Base-by-base conservation (phyloP, 1,139 yeast genomes). In the Suhomyces bokatorum region DNA sequence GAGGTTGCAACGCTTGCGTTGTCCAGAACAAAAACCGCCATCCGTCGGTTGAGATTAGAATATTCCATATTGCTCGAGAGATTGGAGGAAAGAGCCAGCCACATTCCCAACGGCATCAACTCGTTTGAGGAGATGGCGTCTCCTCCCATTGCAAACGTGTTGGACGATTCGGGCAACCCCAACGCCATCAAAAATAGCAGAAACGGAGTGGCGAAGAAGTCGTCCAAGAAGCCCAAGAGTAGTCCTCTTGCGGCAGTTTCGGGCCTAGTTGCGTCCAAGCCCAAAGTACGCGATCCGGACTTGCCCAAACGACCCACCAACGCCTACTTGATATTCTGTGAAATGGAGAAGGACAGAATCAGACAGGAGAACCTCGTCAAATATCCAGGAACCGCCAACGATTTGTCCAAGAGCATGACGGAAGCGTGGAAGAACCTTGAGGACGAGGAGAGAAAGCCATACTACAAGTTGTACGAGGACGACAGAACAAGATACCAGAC, bases 241-340 rank as follows among this genome's bases (percentile, higher is more conserved):
- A 50, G 50, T 24, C 47, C 52, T 0, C 42, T 45, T 26, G 45
- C 51, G 17, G 30, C 40, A 12, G 35, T 42, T 9, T 22, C 40
- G 39, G 30, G 32, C 16, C 37, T 44, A 12, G 63, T 60, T 48
- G 12, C 41, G 5, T 26, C 37, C 6, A 67, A 62, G 48, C 59
- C 55, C 43, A 69, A 70, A 49, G 60, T 70, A 24, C 78, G 90
- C 57, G 96, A 87, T 62, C 96, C 96, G 3, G 84, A 82, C 54
- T 77, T 85, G 57, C 97, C 97, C 13, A 87, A 87, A 56, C 76
- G 95, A 55, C 96, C 97, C 13, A 86, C 95, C 6, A 90, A 90
- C 63, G 96, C 97, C 9, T 89, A 90, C 59, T 72, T 89, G 51
- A 79, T 88, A 43, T 90, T 87, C 60, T 90, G 97, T 67, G 97